Percentiles rank a stretch among this genome's conserved stretches.
These are phyloP conservation scores for Lactarius evosmus DNA, from an alignment of 768 basidiomycete species.

Conservation along the genomic window DNA sequence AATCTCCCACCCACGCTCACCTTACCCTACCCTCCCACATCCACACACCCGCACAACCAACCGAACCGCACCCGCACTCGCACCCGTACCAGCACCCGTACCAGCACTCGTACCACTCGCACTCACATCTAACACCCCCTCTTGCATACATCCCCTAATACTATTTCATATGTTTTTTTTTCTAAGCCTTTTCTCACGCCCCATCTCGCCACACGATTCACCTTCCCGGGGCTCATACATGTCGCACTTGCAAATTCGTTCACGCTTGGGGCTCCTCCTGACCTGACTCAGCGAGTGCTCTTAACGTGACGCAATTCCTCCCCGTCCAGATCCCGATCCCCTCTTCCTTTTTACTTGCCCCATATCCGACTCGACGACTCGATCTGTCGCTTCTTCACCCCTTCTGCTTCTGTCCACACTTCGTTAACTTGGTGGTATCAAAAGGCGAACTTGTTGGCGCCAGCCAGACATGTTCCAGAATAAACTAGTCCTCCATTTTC, in stretches of 20 bases:
- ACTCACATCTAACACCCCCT: background rate
- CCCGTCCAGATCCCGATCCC: conserved; percentile 25
- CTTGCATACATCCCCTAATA: background rate
- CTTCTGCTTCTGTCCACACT: conserved; percentile 19
- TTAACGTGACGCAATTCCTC: conserved; percentile 23
- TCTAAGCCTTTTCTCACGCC: conserved; percentile 23
- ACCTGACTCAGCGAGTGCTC: conserved; percentile 23
- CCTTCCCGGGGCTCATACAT: conserved; percentile 18
- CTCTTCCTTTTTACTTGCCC: conserved; percentile 24
- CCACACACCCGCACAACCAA: background rate
- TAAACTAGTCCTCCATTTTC: conserved; percentile 15
- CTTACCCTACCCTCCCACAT: background rate
- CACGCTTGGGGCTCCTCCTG: conserved; percentile 1
- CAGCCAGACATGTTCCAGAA: conserved; percentile 15
- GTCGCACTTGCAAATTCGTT: conserved; percentile 22
- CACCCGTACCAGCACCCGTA: background rate
- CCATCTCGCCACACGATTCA: conserved; percentile 21
- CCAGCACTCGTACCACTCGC: background rate
- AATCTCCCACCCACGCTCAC: conserved; percentile 7
- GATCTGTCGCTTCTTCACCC: background rate
- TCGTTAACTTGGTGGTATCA: background rate
- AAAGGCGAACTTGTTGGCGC: conserved; percentile 1
- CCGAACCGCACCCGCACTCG: background rate
- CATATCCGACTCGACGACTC: conserved; percentile 6
- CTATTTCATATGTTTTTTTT: conserved; percentile 16